Conservation (phyloP, 2,329 filamentous ascomycete species). For the Phyllosticta citribraziliensis region DNA sequence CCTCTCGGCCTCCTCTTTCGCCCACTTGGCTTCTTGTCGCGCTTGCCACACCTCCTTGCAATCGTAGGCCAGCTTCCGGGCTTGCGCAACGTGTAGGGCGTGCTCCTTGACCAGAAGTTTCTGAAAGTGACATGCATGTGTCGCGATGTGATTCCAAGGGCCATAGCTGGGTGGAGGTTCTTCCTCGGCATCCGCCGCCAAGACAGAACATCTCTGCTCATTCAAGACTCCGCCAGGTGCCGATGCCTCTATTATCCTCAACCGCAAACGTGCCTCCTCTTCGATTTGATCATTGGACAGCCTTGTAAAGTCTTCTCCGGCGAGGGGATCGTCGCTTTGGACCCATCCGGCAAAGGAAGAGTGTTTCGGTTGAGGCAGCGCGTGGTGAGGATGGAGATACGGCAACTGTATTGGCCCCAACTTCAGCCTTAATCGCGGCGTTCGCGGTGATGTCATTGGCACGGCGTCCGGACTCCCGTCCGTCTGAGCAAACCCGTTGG, state of each 20-base stretch:
- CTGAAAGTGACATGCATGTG: slow-evolving; percentile 70
- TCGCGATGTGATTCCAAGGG: slow-evolving; percentile 76
- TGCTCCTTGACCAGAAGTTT: slow-evolving; percentile 73
- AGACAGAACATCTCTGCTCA: slow-evolving; percentile 58
- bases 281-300: slow-evolving; percentile 22
- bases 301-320: slow-evolving; percentile 31
- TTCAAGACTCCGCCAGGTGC: slow-evolving; percentile 68
- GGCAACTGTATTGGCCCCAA: slow-evolving; percentile 39
- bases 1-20: slow-evolving; percentile 4
- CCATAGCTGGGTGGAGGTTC: slow-evolving; percentile 73
- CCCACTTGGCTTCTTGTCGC: slow-evolving; percentile 42
- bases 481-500: neutral
- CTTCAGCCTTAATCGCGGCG: slow-evolving; percentile 35
- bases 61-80: slow-evolving; percentile 70
- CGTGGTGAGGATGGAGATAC: slow-evolving; percentile 43
- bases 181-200: slow-evolving; percentile 61
- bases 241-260: slow-evolving; percentile 61
- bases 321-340: slow-evolving; percentile 39
- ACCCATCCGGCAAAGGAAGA: slow-evolving; percentile 56
- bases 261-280: slow-evolving; percentile 59
- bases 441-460: neutral
- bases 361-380: slow-evolving; percentile 35
- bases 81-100: slow-evolving; percentile 61
- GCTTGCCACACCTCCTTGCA: slow-evolving; percentile 66
- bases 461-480: neutral